These are phyloP conservation scores for Niebla homalea DNA, from an alignment of 495 filamentous ascomycete species.

Conservation along the genomic window DNA sequence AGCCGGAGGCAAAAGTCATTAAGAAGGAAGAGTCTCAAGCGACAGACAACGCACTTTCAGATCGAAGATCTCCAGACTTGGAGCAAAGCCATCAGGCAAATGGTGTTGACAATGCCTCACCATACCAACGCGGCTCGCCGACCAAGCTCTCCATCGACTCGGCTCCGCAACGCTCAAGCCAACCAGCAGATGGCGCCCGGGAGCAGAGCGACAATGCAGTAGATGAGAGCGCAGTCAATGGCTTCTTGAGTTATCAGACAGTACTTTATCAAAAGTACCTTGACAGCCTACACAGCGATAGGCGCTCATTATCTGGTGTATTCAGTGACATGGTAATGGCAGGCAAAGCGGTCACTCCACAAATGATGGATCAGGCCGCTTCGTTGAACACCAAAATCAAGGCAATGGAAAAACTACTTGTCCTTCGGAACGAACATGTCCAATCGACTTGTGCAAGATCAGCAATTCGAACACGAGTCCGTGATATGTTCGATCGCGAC, in stretches of 20 bases:
- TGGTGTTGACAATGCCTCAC: conserved; percentile 18
- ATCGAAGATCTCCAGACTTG: conserved; percentile 7
- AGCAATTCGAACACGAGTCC: conserved; percentile 8
- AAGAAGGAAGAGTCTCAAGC: not conserved
- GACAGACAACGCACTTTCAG: not conserved
- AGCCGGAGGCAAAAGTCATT: conserved; percentile 16
- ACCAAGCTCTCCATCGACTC: conserved; percentile 13
- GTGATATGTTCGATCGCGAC: conserved; percentile 10
- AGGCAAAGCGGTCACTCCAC: conserved; percentile 4
- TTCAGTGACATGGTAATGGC: conserved; percentile 7
- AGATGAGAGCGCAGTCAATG: conserved; percentile 16
- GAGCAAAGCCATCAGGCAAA: not conserved
- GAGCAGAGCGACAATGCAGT: not conserved
- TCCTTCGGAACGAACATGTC: conserved; percentile 12
- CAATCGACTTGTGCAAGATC: conserved; percentile 5
- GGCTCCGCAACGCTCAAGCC: not conserved
- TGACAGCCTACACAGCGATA: conserved; percentile 8
- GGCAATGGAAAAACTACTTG: conserved; percentile 11
- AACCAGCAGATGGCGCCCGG: not conserved
- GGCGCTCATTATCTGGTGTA: conserved; percentile 8
- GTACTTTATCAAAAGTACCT: conserved; percentile 13
- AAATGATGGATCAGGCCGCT: conserved; percentile 6
- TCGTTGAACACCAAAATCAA: conserved; percentile 15
- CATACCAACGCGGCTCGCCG: conserved; percentile 24
- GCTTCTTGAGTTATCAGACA: conserved; percentile 17